phyloP scores from a whole-genome alignment of 2,329 filamentous ascomycete species.

The Aureobasidium sp. region DNA sequence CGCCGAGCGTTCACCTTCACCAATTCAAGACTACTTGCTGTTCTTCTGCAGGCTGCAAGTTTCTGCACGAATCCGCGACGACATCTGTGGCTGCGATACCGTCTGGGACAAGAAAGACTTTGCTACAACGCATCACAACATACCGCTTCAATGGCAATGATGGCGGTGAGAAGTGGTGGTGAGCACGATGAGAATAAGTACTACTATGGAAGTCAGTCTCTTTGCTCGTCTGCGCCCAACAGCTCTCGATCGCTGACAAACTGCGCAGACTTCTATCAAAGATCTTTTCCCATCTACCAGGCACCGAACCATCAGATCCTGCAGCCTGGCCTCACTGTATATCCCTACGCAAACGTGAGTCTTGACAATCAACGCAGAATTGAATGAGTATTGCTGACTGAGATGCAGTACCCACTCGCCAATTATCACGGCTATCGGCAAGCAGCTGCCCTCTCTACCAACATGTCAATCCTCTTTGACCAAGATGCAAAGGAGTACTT shows the following conservation, averaged over 20 bases:
- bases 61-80: constrained; percentile 9
- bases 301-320: background rate
- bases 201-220: constrained; percentile 2
- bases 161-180: constrained; percentile 12
- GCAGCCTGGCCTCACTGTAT: background rate
- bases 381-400: background rate
- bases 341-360: constrained; percentile 12
- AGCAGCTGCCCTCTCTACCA: background rate
- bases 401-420: background rate
- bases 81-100: constrained; percentile 7
- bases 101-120: constrained; percentile 14
- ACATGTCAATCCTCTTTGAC: background rate
- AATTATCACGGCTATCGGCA: constrained; percentile 2
- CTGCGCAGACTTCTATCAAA: background rate
- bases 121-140: constrained; percentile 13
- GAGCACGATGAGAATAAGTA: constrained; percentile 10
- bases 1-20: background rate
- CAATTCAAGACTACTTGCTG: background rate
- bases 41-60: constrained; percentile 1
- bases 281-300: background rate
- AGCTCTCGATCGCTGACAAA: constrained; percentile 3
- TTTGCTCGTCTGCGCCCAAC: background rate
- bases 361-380: background rate
- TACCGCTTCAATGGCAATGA: constrained; percentile 12
- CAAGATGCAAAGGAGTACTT: constrained; percentile 1